A percentile compares a stretch with the other conserved stretches of the same genome.
Conservation (phyloP, 257 asterid species). For the Apocynum venetum region DNA sequence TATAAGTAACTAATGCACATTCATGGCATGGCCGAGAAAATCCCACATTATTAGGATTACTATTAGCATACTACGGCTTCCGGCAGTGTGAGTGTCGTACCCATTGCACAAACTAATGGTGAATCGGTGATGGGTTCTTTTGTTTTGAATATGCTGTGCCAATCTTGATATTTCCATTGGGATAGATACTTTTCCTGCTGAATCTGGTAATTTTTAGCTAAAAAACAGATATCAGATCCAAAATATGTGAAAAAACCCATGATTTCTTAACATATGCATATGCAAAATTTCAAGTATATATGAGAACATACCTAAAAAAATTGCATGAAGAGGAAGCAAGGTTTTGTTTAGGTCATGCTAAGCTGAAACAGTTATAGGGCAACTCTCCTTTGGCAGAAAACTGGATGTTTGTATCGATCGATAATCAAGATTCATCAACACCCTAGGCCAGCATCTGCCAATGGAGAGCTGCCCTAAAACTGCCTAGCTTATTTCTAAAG, state of each 20-base stretch:
- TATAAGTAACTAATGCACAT: no score
- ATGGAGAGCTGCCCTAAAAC: conserved; percentile 22
- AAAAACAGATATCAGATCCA: not conserved
- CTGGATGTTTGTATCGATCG: not conserved
- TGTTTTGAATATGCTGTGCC: not conserved
- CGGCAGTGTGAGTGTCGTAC: not conserved
- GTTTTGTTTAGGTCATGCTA: not conserved
- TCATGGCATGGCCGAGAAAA: no score
- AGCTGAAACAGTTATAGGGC: conserved; percentile 26
- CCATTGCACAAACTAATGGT: not conserved
- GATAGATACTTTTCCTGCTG: not conserved
- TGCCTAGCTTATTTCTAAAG: conserved; percentile 10
- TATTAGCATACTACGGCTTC: not conserved
- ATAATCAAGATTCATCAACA: not conserved
- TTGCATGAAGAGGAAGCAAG: not conserved
- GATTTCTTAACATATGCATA: not conserved
- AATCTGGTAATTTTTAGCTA: not conserved
- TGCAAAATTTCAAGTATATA: no score
- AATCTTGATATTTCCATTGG: not conserved
- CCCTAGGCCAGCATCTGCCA: conserved; percentile 7
- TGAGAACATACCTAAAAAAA: not conserved
- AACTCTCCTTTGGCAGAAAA: conserved; percentile 31
- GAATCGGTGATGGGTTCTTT: not conserved
- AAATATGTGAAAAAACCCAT: not conserved
- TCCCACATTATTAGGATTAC: no score